Conservation (phyloP, 345 rosid genomes). For the Eucalyptus tenuipes region DNA sequence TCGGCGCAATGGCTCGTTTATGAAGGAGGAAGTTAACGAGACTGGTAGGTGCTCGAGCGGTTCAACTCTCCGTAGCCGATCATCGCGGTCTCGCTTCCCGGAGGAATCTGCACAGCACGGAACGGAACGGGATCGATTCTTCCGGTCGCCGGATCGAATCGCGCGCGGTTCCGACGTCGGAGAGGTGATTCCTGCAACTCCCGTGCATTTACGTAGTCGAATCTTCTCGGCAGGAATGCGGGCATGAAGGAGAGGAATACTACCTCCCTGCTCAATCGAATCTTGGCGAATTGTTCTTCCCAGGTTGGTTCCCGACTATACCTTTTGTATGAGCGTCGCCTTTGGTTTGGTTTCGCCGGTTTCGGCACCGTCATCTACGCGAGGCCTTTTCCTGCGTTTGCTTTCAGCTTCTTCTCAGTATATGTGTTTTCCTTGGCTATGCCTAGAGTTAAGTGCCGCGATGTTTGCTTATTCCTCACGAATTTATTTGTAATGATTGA, state of each 20-base stretch:
- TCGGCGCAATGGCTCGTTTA: neutral
- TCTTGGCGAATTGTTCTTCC: conserved; percentile 62
- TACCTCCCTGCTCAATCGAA: conserved; percentile 47
- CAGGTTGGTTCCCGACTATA: conserved; percentile 36
- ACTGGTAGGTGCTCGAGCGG: neutral
- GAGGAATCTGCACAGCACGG: accelerated
- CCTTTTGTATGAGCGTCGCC: neutral
- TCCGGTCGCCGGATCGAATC: neutral
- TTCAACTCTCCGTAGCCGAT: neutral
- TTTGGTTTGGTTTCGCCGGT: neutral
- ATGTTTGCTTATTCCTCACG: neutral
- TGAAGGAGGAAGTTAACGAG: neutral
- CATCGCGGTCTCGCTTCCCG: neutral
- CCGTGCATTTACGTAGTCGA: neutral
- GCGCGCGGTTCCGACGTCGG: neutral
- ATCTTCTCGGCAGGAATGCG: conserved; percentile 12
- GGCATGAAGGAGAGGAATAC: conserved; percentile 77
- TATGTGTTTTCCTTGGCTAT: neutral
- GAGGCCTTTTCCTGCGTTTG: neutral
- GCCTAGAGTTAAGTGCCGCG: neutral
- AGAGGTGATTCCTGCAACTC: neutral
- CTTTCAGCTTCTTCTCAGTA: neutral
- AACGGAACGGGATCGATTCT: neutral
- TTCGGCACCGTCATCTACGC: neutral
- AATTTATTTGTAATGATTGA: neutral